Conservation (phyloP, 1,284 basidiomycete genomes). For the Rhizopogon hawkerae region DNA sequence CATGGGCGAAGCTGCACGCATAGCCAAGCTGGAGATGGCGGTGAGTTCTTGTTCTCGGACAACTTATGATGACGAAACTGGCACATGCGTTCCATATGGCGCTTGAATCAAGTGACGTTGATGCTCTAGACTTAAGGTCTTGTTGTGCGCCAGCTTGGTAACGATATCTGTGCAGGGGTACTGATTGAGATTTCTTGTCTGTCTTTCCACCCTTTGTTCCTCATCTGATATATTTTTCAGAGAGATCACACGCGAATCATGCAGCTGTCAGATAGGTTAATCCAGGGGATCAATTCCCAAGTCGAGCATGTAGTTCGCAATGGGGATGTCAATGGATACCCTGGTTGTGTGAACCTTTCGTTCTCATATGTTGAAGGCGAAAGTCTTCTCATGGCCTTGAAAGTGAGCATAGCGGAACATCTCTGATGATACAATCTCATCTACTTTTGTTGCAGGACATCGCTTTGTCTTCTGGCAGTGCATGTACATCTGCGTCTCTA, state of each 20-base stretch:
- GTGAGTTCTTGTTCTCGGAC: conserved; percentile 47
- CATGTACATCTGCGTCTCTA: conserved; percentile 96
- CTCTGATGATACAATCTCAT: background rate
- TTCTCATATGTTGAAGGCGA: conserved; percentile 98
- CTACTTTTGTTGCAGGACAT: conserved; percentile 58
- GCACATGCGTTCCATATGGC: conserved; percentile 26
- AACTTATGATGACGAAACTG: conserved; percentile 52
- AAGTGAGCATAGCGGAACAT: conserved; percentile 50
- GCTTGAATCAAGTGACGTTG: conserved; percentile 32
- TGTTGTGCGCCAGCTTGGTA: conserved; percentile 40
- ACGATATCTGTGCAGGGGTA: conserved; percentile 83
- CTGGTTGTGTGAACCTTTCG: conserved; percentile 91
- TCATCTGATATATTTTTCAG: conserved; percentile 32
- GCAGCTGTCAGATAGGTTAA: conserved; percentile 74
- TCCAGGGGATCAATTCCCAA: conserved; percentile 73
- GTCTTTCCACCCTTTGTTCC: conserved; percentile 1
- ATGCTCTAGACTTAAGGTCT: conserved; percentile 11
- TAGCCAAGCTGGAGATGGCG: conserved; percentile 87
- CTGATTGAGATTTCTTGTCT: conserved; percentile 43
- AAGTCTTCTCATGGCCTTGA: conserved; percentile 95
- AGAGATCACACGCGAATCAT: conserved; percentile 78
- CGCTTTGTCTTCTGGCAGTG: conserved; percentile 94
- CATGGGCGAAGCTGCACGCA: conserved; percentile 89
- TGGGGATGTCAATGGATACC: conserved; percentile 82
- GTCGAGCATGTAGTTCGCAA: conserved; percentile 92